Base-by-base conservation (phyloP, 179 eudicot genomes). In the Actinidia arguta region DNA sequence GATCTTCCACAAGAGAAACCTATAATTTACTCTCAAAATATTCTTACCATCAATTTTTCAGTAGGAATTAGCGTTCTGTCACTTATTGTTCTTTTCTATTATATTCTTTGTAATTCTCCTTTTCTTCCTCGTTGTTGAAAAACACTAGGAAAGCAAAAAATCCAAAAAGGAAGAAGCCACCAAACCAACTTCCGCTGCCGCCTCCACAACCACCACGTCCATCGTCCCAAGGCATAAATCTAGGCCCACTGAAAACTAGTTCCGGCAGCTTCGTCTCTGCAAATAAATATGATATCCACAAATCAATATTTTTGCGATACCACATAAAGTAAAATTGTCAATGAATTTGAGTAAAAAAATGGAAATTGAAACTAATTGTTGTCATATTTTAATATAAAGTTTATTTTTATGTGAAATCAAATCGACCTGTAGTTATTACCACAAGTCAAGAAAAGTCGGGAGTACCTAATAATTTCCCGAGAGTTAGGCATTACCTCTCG, bases 161-260 rank as follows among this genome's bases (percentile, higher is more conserved):
- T 27, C 20, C 20, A 72, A 72, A 72, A 8, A 22, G 56, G 42
- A 22, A 72, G 56, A 72, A 72, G 22, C 76, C 76, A 25, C 76
- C 76, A 1, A 31, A 48, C 6, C 56, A 72, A 56, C 56, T 72
- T 48, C 56, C 58, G 0, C 56, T 72, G 24, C 56, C 58, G 0
- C 73, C 73, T 8, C 73, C 73, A 18, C 73, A 48, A 47, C 75
- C 75, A 14, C 56, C 76, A n/a, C 76, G 58, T 12, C 58, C 58
- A 6, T 47, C 75, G 12, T 72, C 56, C 12, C 58, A 42, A 72
- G 76, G 76, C 48, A 58, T 39, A 25, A 72, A 24, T 47, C 76
- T 56, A 5, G 76, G 6, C 76, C 76, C 76, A 5, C 39, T 18
- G 48, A 47, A 31, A 3, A 47, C 76, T 72, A 72, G 25, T 47